These are phyloP conservation scores for Xanthoceras sorbifolium DNA, from an alignment of 345 rosid species.

Conservation along the genomic window DNA sequence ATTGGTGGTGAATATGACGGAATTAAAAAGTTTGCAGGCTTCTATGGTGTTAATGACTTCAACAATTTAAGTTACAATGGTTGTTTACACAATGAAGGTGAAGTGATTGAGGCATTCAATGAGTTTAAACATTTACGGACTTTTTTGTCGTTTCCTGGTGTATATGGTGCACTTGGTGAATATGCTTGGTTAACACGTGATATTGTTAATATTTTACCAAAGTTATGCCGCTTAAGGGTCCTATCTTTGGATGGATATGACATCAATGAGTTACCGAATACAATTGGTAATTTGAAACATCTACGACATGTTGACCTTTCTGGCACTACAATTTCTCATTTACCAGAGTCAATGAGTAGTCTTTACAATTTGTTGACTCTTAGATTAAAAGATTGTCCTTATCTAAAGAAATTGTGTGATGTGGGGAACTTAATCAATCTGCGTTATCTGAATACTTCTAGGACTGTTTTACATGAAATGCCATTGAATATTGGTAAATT, in stretches of 20 bases:
- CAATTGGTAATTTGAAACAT: slow-evolving; percentile 5
- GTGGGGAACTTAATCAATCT: slow-evolving; percentile 16
- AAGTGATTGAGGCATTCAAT: background rate
- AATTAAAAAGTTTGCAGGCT: background rate
- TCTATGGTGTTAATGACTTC: background rate
- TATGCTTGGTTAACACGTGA: background rate
- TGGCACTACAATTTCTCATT: background rate
- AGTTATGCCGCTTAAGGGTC: background rate
- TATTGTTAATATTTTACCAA: background rate
- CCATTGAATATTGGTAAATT: slow-evolving; percentile 1
- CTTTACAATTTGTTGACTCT: slow-evolving; percentile 12
- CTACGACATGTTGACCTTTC: slow-evolving; percentile 16
- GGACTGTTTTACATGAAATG: background rate
- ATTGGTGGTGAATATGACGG: background rate
- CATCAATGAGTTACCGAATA: background rate
- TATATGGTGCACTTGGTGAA: too few species aligned
- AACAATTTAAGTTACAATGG: background rate
- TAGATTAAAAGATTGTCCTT: background rate
- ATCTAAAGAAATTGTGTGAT: background rate
- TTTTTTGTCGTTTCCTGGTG: background rate
- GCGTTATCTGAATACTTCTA: background rate
- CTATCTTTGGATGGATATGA: background rate
- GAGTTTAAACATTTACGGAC: slow-evolving; percentile 3
- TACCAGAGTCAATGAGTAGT: slow-evolving; percentile 1
- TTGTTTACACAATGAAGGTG: background rate